These are phyloP conservation scores for Rhododendron williamsianum DNA, from an alignment of 148 eudicot species.

Conservation along the genomic window DNA sequence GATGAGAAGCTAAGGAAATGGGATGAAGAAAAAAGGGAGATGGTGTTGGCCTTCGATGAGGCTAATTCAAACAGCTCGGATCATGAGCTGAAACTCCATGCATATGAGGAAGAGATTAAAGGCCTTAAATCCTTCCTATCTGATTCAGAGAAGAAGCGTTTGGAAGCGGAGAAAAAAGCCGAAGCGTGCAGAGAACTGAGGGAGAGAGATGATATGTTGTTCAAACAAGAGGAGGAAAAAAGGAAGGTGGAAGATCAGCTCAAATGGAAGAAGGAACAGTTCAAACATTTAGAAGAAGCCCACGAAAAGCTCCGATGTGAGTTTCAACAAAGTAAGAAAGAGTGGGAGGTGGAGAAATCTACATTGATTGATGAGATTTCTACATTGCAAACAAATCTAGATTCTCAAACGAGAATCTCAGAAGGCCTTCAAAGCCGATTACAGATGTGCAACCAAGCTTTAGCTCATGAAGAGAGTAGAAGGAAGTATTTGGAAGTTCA, in stretches of 20 bases:
- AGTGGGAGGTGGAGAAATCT: conserved; percentile 72
- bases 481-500: conserved; percentile 53
- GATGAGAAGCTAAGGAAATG: conserved; percentile 31
- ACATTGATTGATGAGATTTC: conserved; percentile 55
- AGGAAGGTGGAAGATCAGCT: conserved; percentile 62
- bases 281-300: conserved; percentile 71
- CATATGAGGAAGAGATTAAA: conserved; percentile 32
- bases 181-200: conserved; percentile 28
- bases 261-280: conserved; percentile 82
- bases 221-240: conserved; percentile 48
- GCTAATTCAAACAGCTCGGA: conserved; percentile 37
- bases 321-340: conserved; percentile 31
- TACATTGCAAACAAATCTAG: conserved; percentile 39
- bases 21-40: conserved; percentile 48
- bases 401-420: conserved; percentile 37
- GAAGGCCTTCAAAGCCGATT: conserved; percentile 43
- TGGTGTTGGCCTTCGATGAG: conserved; percentile 39
- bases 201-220: conserved; percentile 35
- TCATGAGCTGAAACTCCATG: conserved; percentile 27
- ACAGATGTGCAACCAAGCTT: conserved; percentile 54
- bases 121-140: conserved; percentile 39
- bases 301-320: conserved; percentile 56
- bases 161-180: conserved; percentile 30
- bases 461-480: conserved; percentile 60
- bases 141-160: conserved; percentile 40